Evolutionary conservation across 768 basidiomycete species (phyloP), one percentile per base, ranked within the genome.

Genomic region (Panaeolus papilionaceus): DNA sequence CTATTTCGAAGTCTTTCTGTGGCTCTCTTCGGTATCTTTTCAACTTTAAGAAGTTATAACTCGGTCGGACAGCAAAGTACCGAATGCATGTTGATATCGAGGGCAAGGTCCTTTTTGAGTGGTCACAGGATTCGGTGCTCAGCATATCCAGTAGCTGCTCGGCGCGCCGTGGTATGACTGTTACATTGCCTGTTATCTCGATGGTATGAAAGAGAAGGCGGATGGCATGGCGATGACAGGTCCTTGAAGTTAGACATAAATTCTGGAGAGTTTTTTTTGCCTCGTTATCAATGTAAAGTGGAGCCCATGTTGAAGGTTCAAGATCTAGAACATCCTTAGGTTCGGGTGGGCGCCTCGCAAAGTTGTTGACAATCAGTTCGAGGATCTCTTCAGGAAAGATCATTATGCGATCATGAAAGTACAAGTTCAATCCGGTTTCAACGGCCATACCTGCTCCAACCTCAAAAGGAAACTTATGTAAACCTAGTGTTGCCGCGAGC

Each of bases 341-440:
- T 14, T 14, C 45, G 7, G 45, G 45, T 7, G 18, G 16, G 16
- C 45, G 45, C 18, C 45, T 18, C 18, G 45, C 45, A 3, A 47
- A 20, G 18, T 18, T 47, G 20, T 20, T n/a, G 45, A 47, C 18
- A n/a, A 47, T 47, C 45, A 7, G 7, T 47, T 11, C 20, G 8
- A 47, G 16, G 7, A 47, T 47, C 20, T 47, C 45, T 47, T 47
- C 45, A 47, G 10, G 45, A 47, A 47, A 47, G 20, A 47, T 47
- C 45, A 47, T 47, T 2, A 8, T 47, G 45, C 10, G 33, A 33
- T 33, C 33, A 2, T 33, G 33, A 5, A 33, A 3, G 33, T 33
- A 33, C 33, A 33, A 33, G 33, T 5, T 33, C 33, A 75, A 73
- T 42, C 77, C 80, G 33, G 81, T 83, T 72, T 82, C 81, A 38